These are phyloP conservation scores for Fomitopsis pinicola DNA, from an alignment of 1,284 basidiomycete species.

Conservation along the genomic window DNA sequence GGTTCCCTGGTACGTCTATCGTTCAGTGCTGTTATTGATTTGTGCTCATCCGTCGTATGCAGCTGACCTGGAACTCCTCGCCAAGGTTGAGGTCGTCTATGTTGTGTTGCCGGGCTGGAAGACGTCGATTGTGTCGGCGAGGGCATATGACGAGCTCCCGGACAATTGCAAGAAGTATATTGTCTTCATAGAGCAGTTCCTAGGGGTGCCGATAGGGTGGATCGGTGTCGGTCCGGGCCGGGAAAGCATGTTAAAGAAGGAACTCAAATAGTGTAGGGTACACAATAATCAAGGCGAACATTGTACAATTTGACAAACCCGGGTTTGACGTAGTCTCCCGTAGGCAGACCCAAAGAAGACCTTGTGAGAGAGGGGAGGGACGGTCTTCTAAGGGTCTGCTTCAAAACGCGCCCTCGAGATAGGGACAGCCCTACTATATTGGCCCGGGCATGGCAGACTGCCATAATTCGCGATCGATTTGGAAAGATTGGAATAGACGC, in stretches of 20 bases:
- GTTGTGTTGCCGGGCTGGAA: conserved; percentile 93
- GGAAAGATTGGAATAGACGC: too few species aligned
- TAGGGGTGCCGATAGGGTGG: conserved; percentile 84
- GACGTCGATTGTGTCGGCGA: conserved; percentile 66
- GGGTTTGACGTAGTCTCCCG: too few species aligned
- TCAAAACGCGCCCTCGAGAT: too few species aligned
- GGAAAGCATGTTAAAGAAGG: conserved; percentile 68
- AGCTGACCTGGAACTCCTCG: conserved; percentile 86
- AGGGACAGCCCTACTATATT: too few species aligned
- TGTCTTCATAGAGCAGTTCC: conserved; percentile 81
- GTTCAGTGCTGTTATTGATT: too few species aligned
- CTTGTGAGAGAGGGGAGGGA: too few species aligned
- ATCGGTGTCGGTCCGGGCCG: conserved; percentile 88
- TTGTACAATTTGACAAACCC: too few species aligned
- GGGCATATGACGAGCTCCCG: conserved; percentile 78
- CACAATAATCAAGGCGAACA: not conserved
- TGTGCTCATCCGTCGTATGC: conserved; percentile 3
- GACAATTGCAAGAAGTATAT: conserved; percentile 87
- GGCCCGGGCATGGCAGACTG: too few species aligned
- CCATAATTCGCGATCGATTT: too few species aligned
- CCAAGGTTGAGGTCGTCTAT: conserved; percentile 85
- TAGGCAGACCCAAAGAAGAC: too few species aligned
- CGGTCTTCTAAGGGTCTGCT: too few species aligned
- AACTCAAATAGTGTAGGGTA: not conserved
- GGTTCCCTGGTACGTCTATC: conserved; percentile 77